A percentile compares a stretch with the other conserved stretches of the same genome.
Conservation (phyloP, 2,329 filamentous ascomycete genomes). For the Colletotrichum noveboracense region DNA sequence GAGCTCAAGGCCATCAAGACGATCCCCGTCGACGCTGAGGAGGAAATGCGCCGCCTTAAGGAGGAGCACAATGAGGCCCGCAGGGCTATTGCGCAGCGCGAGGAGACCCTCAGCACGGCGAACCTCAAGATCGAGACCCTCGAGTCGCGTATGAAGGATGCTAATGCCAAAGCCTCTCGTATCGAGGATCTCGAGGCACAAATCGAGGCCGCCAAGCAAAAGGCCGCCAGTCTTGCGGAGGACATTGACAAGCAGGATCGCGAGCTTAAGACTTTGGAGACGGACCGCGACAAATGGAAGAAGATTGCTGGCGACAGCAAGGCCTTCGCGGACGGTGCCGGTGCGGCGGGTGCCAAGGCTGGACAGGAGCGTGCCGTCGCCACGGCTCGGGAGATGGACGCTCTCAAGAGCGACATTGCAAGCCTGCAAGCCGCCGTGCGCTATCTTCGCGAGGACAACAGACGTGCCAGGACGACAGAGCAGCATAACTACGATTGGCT, state of each 20-base stretch:
- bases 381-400: constrained; percentile 75
- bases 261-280: constrained; percentile 68
- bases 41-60: constrained; percentile 80
- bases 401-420: constrained; percentile 71
- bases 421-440: constrained; percentile 69
- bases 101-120: constrained; percentile 84
- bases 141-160: constrained; percentile 85
- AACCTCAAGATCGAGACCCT: constrained; percentile 94
- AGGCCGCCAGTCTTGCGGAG: constrained; percentile 60
- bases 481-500: constrained; percentile 66
- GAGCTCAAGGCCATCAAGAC: constrained; percentile 84
- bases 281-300: constrained; percentile 74
- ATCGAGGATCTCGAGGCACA: constrained; percentile 69
- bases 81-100: constrained; percentile 72
- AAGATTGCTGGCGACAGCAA: constrained; percentile 69
- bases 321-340: constrained; percentile 56
- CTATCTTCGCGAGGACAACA: constrained; percentile 72
- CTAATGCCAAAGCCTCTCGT: constrained; percentile 75
- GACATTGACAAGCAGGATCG: constrained; percentile 72
- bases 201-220: constrained; percentile 57
- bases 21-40: constrained; percentile 81
- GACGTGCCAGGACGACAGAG: constrained; percentile 63
- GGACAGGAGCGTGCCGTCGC: constrained; percentile 72
- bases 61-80: constrained; percentile 82
- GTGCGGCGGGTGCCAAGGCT: constrained; percentile 55